Conservation (phyloP, 2,329 filamentous ascomycete species). For the Trichoderma sp. region DNA sequence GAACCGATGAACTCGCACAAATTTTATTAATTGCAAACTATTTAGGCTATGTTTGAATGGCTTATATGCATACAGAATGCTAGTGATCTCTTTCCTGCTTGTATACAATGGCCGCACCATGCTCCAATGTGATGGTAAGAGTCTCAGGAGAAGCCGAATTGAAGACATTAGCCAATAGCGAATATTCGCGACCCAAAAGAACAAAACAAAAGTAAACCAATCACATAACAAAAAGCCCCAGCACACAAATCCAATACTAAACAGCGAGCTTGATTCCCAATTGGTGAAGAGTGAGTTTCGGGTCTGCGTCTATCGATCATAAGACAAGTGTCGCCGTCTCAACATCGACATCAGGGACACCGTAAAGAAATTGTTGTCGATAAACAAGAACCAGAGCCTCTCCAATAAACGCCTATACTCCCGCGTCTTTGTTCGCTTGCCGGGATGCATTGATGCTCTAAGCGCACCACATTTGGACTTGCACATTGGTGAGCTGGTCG, state of each 20-base stretch:
- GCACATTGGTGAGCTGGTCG: constrained; percentile 40
- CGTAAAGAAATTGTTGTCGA: background rate
- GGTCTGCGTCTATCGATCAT: background rate
- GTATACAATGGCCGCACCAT: background rate
- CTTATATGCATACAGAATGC: background rate
- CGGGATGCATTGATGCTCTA: background rate
- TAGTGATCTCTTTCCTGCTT: background rate
- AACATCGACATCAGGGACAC: background rate
- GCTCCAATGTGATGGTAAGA: background rate
- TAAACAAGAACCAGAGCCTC: background rate
- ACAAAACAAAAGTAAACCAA: background rate
- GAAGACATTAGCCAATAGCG: background rate
- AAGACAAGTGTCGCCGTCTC: background rate
- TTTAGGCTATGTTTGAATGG: background rate
- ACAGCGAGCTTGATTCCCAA: background rate
- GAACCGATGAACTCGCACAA: no score
- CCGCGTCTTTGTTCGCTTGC: background rate
- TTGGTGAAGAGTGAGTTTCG: background rate
- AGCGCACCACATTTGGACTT: constrained; percentile 48
- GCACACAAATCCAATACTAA: background rate
- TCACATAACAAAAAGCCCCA: background rate
- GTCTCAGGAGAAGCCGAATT: background rate
- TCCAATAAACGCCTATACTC: background rate
- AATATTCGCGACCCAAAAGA: background rate
- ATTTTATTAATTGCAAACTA: background rate